A percentile compares a stretch with the other conserved stretches of the same genome.
Evolutionary conservation across 805 yeast species (phyloP).

Genomic region (Groenewaldozyma tartarivorans): DNA sequence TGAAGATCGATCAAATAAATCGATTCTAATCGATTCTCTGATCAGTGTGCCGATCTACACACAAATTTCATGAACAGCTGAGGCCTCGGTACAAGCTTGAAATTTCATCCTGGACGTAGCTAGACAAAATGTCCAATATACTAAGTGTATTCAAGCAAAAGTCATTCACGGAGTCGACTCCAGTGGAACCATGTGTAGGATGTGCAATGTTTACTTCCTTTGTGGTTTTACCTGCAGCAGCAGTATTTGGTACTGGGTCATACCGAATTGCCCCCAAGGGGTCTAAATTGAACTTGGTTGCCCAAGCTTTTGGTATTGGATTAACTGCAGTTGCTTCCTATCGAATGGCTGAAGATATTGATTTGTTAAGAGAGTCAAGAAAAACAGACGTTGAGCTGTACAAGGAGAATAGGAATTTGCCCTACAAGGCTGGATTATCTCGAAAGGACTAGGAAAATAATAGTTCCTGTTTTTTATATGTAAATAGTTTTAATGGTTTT

Average conservation of each 20-base stretch:
- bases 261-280: neutral
- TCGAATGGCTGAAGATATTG: neutral
- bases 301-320: neutral
- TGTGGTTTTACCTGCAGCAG: neutral
- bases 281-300: neutral
- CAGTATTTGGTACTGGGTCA: neutral
- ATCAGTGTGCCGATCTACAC: no score
- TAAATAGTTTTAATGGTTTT: neutral
- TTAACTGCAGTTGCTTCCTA: neutral
- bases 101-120: no score
- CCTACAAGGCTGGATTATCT: neutral
- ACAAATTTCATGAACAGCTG: no score
- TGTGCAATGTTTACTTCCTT: neutral
- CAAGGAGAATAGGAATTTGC: neutral
- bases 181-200: neutral
- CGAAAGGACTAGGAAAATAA: neutral
- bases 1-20: no score
- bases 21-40: no score
- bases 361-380: neutral
- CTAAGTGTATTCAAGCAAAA: conserved; percentile 16
- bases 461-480: neutral
- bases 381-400: neutral
- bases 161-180: neutral
- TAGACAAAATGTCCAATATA: conserved; percentile 20
- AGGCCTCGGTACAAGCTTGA: no score